These are phyloP conservation scores for Botryotinia globosa DNA, from an alignment of 2,329 filamentous ascomycete species.

Conservation along the genomic window DNA sequence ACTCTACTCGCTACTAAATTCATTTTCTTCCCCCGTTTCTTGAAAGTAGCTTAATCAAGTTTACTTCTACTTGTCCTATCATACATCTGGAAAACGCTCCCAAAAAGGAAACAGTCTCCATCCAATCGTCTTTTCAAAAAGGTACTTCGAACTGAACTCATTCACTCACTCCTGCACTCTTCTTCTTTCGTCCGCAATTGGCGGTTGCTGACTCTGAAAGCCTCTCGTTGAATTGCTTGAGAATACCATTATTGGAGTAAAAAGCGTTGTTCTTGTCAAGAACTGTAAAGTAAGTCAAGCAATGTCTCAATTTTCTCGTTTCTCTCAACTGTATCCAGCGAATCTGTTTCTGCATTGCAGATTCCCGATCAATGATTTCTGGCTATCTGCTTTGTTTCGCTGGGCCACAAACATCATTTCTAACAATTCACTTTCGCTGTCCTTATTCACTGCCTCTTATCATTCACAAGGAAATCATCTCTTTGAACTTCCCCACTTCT, in stretches of 20 bases:
- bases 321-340: not conserved
- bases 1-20: conserved; percentile 36
- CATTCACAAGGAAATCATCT: not conserved
- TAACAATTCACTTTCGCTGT: conserved; percentile 1
- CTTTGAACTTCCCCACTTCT: not conserved
- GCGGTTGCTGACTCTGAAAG: conserved; percentile 21
- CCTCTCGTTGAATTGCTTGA: conserved; percentile 27
- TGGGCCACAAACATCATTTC: conserved; percentile 3
- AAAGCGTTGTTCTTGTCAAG: conserved; percentile 25
- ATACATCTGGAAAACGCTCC: conserved; percentile 19
- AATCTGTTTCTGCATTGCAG: not conserved
- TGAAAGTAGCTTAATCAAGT: conserved; percentile 24
- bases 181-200: not conserved
- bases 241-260: conserved; percentile 21
- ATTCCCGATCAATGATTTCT: not conserved
- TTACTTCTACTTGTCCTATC: conserved; percentile 18
- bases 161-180: not conserved
- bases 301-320: not conserved
- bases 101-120: conserved; percentile 12
- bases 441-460: conserved; percentile 11
- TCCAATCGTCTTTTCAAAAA: conserved; percentile 22
- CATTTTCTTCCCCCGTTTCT: conserved; percentile 27
- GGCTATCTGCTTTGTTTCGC: not conserved
- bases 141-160: conserved; percentile 24
- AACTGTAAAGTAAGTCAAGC: conserved; percentile 31